Percentiles rank a stretch among this genome's conserved stretches.
phyloP scores from a whole-genome alignment of 2,329 filamentous ascomycete genomes.

The Nothophaeocryptopus gaeumannii region DNA sequence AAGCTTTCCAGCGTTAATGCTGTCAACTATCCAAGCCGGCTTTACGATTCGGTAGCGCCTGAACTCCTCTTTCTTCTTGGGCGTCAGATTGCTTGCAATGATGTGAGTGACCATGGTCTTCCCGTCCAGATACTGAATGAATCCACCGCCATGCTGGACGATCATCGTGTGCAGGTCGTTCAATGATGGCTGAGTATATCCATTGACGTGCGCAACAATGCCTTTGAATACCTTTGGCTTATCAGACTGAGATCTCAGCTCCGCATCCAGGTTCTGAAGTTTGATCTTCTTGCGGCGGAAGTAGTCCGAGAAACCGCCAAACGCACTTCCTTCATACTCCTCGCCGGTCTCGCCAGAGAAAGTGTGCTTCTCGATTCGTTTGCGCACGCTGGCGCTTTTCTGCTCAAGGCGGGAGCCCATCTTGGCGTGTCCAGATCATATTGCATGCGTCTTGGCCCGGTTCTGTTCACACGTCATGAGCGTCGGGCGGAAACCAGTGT shows the following conservation, averaged over 20 bases:
- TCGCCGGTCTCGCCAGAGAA: constrained; percentile 75
- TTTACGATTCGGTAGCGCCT: constrained; percentile 86
- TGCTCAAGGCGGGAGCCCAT: constrained; percentile 64
- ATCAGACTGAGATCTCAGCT: constrained; percentile 68
- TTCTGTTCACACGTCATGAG: background rate
- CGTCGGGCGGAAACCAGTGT: background rate
- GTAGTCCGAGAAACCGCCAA: constrained; percentile 88
- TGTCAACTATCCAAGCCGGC: constrained; percentile 91
- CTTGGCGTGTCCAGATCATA: constrained; percentile 19
- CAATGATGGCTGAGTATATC: constrained; percentile 91
- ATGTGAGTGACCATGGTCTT: constrained; percentile 95
- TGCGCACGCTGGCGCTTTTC: constrained; percentile 59
- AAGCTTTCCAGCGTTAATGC: constrained; percentile 73
- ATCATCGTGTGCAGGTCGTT: constrained; percentile 85
- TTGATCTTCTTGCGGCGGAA: constrained; percentile 96
- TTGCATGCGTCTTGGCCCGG: constrained; percentile 1
- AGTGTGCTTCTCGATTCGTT: constrained; percentile 64
- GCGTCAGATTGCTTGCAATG: constrained; percentile 83
- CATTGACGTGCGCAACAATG: constrained; percentile 86
- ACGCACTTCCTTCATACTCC: constrained; percentile 82
- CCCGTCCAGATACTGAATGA: constrained; percentile 88
- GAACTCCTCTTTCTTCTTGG: constrained; percentile 90
- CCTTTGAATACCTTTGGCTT: constrained; percentile 87
- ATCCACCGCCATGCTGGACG: constrained; percentile 89
- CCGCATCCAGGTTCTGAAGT: constrained; percentile 86